Conservation (phyloP, 129 eudicot genomes). For the Tagetes patula region DNA sequence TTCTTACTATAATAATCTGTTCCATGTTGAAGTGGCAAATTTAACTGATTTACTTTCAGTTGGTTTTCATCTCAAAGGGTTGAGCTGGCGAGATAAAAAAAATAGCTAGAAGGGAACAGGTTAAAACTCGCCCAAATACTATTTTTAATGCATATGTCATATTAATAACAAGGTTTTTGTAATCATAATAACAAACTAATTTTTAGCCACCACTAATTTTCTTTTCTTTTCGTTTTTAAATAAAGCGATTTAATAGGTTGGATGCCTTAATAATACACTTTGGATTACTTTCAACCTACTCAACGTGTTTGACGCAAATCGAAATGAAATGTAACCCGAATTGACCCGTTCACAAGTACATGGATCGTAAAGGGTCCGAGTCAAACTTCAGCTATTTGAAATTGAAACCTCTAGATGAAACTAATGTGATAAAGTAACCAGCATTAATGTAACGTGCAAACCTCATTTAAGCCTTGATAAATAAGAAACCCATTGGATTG, state of each 20-base stretch:
- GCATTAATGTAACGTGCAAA: slow-evolving; percentile 28
- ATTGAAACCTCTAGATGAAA: slow-evolving; percentile 4
- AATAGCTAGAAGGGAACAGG: slow-evolving; percentile 9
- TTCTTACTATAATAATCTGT: background rate
- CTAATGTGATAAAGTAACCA: slow-evolving; percentile 32
- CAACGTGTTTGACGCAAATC: background rate
- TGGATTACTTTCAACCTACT: background rate
- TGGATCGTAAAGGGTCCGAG: background rate
- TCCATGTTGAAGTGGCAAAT: background rate
- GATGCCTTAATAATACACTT: background rate
- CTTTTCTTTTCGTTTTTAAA: too few species aligned
- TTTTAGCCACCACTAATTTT: background rate
- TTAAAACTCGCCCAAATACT: background rate
- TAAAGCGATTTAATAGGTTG: background rate
- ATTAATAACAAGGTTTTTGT: background rate
- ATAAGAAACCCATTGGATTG: slow-evolving; percentile 42
- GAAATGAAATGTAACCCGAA: background rate
- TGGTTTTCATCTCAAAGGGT: background rate
- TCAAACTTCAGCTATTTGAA: background rate
- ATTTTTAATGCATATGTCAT: background rate
- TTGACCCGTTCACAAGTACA: background rate
- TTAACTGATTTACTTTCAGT: too few species aligned
- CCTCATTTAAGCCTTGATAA: slow-evolving; percentile 40
- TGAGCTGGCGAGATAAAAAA: background rate
- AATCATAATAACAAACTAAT: background rate